These are phyloP conservation scores for Patellifolia procumbens DNA, from an alignment of 179 eudicot genomes.

Conservation along the genomic window DNA sequence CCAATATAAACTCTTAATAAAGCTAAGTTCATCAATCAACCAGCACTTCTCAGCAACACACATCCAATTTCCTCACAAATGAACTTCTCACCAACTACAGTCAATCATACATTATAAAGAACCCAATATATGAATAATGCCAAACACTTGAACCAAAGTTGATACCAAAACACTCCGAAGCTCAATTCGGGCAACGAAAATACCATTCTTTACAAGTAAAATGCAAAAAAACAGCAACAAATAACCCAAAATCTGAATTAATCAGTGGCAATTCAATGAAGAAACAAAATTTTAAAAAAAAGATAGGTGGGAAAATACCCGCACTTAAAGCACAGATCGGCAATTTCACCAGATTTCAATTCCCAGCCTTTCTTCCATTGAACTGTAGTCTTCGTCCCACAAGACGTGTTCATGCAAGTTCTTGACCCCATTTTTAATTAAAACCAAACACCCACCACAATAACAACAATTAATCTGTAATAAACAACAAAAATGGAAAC, in stretches of 20 bases:
- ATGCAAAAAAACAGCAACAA: background rate
- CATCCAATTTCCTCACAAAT: background rate
- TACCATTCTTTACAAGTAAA: background rate
- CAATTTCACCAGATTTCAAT: constrained; percentile 46
- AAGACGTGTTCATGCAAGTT: constrained; percentile 50
- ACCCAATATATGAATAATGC: background rate
- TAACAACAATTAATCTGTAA: constrained; percentile 18
- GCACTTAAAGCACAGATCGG: constrained; percentile 52
- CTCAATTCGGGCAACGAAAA: background rate
- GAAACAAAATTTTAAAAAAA: background rate
- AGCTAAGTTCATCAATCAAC: background rate
- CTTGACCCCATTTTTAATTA: constrained; percentile 47
- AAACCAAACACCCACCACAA: constrained; percentile 11
- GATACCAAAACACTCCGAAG: background rate
- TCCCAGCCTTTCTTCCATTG: constrained; percentile 54
- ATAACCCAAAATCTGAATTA: background rate
- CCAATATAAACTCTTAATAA: background rate
- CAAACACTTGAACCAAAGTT: background rate
- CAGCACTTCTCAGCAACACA: background rate
- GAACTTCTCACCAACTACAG: background rate
- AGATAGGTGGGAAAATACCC: constrained; percentile 38
- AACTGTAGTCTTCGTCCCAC: constrained; percentile 34
- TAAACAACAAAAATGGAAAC: background rate
- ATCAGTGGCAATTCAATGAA: background rate
- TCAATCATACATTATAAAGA: background rate